These are phyloP conservation scores for Vigna trinervia DNA, from an alignment of 306 rosid genomes.

Conservation along the genomic window DNA sequence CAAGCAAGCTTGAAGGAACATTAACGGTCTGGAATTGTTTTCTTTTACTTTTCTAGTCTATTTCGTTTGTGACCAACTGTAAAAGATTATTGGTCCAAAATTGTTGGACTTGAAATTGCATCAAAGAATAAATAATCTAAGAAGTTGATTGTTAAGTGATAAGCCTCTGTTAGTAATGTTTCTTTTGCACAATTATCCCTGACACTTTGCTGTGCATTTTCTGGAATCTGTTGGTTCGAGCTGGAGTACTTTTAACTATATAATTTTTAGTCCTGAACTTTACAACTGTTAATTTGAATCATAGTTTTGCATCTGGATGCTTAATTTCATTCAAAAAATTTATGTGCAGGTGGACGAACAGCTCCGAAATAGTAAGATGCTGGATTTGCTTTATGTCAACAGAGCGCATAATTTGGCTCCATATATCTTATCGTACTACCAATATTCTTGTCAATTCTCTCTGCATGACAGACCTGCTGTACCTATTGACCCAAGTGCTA, in stretches of 20 bases:
- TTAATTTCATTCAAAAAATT: conserved; percentile 45
- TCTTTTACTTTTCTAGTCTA: neutral
- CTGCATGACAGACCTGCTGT: conserved; percentile 46
- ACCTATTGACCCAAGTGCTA: conserved; percentile 60
- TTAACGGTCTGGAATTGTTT: conserved; percentile 71
- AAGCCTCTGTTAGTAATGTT: neutral
- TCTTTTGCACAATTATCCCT: conserved; percentile 16
- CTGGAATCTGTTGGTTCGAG: neutral
- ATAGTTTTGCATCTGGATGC: conserved; percentile 30
- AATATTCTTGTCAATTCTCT: conserved; percentile 48
- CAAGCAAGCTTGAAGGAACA: conserved; percentile 83
- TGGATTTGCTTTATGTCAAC: conserved; percentile 79
- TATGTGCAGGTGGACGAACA: conserved; percentile 80
- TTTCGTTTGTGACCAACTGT: conserved; percentile 24
- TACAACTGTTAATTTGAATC: conserved; percentile 18
- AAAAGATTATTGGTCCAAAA: conserved; percentile 30
- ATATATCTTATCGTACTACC: conserved; percentile 57
- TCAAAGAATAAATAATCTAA: conserved; percentile 19
- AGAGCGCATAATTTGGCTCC: conserved; percentile 71
- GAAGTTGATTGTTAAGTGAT: conserved; percentile 22
- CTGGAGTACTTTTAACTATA: conserved; percentile 3
- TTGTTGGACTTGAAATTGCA: conserved; percentile 24
- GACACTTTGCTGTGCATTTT: neutral
- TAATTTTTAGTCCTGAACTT: conserved; percentile 7
- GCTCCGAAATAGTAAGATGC: conserved; percentile 75